These are phyloP conservation scores for Eimeria praecox DNA, from an alignment of 169 alveolate species.

Conservation along the genomic window DNA sequence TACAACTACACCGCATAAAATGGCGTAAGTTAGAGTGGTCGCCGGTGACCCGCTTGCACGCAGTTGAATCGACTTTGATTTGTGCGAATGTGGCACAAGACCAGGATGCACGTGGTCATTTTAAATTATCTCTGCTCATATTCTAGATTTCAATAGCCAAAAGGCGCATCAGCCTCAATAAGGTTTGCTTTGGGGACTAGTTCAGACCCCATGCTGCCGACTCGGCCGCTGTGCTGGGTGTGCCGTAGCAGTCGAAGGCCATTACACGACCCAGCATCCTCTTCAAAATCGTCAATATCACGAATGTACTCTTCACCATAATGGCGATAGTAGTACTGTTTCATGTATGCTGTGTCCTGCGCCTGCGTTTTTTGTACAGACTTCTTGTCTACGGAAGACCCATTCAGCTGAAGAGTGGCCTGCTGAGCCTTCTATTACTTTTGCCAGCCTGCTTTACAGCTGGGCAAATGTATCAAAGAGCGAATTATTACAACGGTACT, in stretches of 20 bases:
- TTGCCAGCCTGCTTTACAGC: neutral
- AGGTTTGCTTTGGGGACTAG: neutral
- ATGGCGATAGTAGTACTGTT: neutral
- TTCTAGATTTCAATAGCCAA: neutral
- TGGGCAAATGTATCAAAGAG: slow-evolving; percentile 28
- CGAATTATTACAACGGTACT: neutral
- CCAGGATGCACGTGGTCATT: neutral
- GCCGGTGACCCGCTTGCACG: slow-evolving; percentile 6
- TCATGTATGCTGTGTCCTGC: neutral
- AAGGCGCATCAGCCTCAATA: neutral
- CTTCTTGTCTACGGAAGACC: neutral
- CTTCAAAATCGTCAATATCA: neutral
- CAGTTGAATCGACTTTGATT: neutral
- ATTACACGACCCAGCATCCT: neutral
- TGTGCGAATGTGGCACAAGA: neutral
- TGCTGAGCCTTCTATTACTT: neutral
- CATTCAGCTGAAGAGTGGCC: neutral
- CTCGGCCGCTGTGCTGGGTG: neutral
- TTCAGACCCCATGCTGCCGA: neutral
- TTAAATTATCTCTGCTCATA: too few relatives aligned
- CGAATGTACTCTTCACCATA: neutral
- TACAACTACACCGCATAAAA: neutral
- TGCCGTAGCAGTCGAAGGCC: neutral
- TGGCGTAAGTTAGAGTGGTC: neutral
- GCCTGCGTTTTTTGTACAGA: slow-evolving; percentile 13